Evolutionary conservation across 202 grass and related monocot genomes (phyloP), one percentile per base, ranked within the genome.

Genomic region (Setaria italica): DNA sequence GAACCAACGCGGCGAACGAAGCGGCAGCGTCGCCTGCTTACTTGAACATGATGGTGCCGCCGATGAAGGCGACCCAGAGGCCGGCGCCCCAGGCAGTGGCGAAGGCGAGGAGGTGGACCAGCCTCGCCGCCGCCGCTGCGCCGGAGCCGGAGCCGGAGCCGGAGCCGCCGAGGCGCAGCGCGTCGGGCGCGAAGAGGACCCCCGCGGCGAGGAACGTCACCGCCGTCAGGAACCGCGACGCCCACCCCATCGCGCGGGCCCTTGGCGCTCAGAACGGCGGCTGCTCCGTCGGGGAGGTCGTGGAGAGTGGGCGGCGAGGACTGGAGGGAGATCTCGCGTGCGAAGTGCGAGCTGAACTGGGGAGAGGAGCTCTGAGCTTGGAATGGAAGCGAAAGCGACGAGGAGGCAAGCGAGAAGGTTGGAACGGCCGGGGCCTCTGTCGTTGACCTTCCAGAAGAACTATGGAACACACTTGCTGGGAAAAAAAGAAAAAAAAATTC

Each of bases 1-100:
- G 2, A 63, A 48, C 15, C 14, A 4, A 75, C 15, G 51, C 35
- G 35, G 35, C 35, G 35, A 4, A 37, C 35, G 35, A 37, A 37
- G 35, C 35, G 35, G 35, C 35, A 4, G 51, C 1, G 46, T 11
- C 46, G 46, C 46, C 19, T 17, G 69, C 12, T 77, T 88, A 97
- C 94, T 90, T 97, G 87, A 93, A 97, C 92, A 94, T 97, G 85
- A 94, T 62, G 88, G 92, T 93, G 60, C 90, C 92, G 60, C 92
- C 92, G 72, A 97, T 80, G 89, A 94, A 97, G 90, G 92, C 94
- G 89, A 91, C 95, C 95, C 92, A 97, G 62, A 94, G 90, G 32
- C 87, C 62, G 63, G 92, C 63, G 65, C 92, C 92, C 80, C 87
- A 97, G 34, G 92, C 77, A 48, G 95, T 94, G 85, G 95, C 81